phyloP scores from a whole-genome alignment of 306 rosid species.

The Lagenaria siceraria region DNA sequence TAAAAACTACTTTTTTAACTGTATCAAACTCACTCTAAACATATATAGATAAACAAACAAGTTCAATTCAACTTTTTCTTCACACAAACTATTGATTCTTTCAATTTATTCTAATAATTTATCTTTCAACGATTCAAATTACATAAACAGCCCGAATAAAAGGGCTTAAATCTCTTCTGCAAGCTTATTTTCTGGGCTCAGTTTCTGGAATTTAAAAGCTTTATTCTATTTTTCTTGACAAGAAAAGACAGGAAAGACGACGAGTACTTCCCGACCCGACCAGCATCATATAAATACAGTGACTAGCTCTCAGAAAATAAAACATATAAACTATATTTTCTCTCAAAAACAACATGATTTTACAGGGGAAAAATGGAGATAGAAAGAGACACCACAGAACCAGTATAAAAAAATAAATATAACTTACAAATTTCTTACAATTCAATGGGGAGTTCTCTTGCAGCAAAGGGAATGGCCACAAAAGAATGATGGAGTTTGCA shows the following conservation, averaged over 20 bases:
- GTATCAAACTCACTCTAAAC: not conserved
- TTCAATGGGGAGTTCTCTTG: not conserved
- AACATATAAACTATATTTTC: not conserved
- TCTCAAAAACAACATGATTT: not conserved
- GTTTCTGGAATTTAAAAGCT: not conserved
- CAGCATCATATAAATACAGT: not conserved
- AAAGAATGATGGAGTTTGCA: not conserved
- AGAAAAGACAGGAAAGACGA: not conserved
- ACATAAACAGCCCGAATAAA: not conserved
- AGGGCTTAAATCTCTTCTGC: not conserved
- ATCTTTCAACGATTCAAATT: not conserved
- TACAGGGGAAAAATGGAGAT: constrained; percentile 1
- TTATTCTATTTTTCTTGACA: not conserved
- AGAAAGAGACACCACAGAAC: not conserved
- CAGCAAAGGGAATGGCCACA: not conserved
- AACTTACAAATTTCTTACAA: constrained; percentile 7
- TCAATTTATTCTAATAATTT: not conserved
- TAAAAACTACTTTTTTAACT: no score
- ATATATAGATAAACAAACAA: not conserved
- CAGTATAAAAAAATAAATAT: not conserved
- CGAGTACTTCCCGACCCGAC: not conserved
- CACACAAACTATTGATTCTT: not conserved
- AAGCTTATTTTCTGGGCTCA: no score
- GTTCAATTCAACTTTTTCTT: not conserved
- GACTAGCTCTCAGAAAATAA: not conserved